Evolutionary conservation across 805 yeast species (phyloP).

Genomic region (Kodamaea restingae): DNA sequence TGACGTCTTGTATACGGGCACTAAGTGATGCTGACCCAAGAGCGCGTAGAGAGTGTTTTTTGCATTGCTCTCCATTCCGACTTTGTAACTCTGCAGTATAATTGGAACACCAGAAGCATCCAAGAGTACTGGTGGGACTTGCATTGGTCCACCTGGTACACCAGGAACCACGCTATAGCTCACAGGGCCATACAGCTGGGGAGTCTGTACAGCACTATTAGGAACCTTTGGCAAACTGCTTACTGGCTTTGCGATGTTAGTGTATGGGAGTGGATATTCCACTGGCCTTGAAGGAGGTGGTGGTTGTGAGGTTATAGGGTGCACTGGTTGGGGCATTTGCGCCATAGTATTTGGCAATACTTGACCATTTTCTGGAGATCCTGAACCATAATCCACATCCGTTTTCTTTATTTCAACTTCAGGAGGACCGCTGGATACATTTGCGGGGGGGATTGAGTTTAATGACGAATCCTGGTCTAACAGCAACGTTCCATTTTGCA

Average conservation of each 20-base stretch:
- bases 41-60: slow-evolving; percentile 29
- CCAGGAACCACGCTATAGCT: slow-evolving; percentile 9
- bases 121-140: slow-evolving; percentile 4
- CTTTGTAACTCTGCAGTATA: slow-evolving; percentile 9
- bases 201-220: not conserved
- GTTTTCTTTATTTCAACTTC: no score
- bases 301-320: slow-evolving; percentile 3
- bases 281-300: slow-evolving; percentile 1
- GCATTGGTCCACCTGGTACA: slow-evolving; percentile 6
- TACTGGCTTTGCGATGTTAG: slow-evolving; percentile 8
- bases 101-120: slow-evolving; percentile 8
- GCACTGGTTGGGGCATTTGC: not conserved
- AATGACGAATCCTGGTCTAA: no score
- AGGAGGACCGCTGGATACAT: no score
- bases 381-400: no score
- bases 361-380: no score
- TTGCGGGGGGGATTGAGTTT: no score
- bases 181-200: slow-evolving; percentile 7
- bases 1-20: slow-evolving; percentile 30
- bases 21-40: slow-evolving; percentile 18
- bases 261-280: slow-evolving; percentile 9
- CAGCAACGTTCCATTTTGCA: not conserved
- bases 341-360: no score
- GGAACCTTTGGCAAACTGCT: slow-evolving; percentile 11
- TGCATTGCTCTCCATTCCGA: slow-evolving; percentile 19